A percentile compares a stretch with the other conserved stretches of the same genome.
Evolutionary conservation across 306 rosid species (phyloP).

Genomic region (Lotus japonicus): DNA sequence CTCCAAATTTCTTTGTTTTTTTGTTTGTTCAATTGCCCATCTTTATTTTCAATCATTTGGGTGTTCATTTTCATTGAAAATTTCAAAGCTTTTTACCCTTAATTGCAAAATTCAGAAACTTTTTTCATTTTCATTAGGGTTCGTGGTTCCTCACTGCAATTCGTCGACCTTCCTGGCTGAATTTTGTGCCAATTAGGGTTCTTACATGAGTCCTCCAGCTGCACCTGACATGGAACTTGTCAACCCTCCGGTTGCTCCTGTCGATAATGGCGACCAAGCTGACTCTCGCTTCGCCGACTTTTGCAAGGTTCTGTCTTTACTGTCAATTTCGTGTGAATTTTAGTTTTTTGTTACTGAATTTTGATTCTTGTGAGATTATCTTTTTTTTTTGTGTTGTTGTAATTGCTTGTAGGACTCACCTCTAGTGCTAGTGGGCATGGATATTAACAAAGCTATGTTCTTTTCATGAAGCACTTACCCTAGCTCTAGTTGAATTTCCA

Average conservation of each 20-base stretch:
- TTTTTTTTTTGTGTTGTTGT: neutral
- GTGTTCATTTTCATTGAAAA: too few relatives aligned
- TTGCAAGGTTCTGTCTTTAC: conserved; percentile 49
- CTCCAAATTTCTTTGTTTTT: too few relatives aligned
- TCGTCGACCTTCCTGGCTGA: too few relatives aligned
- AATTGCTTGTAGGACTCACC: neutral
- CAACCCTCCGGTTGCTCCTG: conserved; percentile 17
- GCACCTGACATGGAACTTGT: conserved; percentile 45
- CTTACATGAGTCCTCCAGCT: conserved; percentile 37
- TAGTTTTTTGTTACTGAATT: neutral
- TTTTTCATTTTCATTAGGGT: neutral
- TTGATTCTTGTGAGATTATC: neutral
- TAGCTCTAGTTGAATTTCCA: neutral
- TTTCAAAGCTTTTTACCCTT: too few relatives aligned
- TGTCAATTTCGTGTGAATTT: neutral
- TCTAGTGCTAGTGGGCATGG: too few relatives aligned
- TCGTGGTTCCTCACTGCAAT: neutral
- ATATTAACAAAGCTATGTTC: neutral
- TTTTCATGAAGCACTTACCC: neutral
- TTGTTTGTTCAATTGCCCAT: too few relatives aligned
- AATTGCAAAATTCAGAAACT: too few relatives aligned
- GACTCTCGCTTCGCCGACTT: conserved; percentile 51
- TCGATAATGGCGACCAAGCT: conserved; percentile 26
- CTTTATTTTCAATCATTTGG: too few relatives aligned
- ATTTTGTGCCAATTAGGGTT: conserved; percentile 25